Conservation (phyloP, 352 stramenopile genomes). For the Ochromonadaceae sp. region DNA sequence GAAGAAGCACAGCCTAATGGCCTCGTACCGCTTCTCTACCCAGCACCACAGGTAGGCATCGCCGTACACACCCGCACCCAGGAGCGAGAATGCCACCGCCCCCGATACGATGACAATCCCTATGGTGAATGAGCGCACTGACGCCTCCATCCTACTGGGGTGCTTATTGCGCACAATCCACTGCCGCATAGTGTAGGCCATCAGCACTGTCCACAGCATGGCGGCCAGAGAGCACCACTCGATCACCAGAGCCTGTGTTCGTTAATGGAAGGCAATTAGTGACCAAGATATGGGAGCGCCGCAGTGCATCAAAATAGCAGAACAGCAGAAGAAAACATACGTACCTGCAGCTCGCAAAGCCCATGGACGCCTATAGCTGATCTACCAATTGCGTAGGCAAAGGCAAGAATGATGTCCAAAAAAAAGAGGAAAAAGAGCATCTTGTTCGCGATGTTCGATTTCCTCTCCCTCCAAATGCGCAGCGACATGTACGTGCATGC, state of each 20-base stretch:
- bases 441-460: background rate
- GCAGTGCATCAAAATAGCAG: too few species aligned
- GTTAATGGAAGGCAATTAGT: too few species aligned
- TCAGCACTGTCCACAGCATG: background rate
- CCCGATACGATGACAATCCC: background rate
- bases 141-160: background rate
- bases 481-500: background rate
- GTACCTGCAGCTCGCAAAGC: background rate
- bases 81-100: background rate
- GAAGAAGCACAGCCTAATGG: background rate
- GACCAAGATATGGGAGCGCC: too few species aligned
- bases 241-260: slow-evolving; percentile 10
- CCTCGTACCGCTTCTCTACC: background rate
- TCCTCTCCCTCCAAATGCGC: background rate
- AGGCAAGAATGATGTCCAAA: background rate
- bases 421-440: background rate
- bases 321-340: background rate
- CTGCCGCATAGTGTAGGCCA: background rate
- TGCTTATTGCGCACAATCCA: background rate
- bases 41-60: slow-evolving; percentile 15
- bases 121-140: background rate
- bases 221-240: background rate
- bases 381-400: background rate
- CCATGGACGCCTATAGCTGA: background rate
- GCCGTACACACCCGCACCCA: background rate